These are phyloP conservation scores for Dactylellina leptospora DNA, from an alignment of 2,329 filamentous ascomycete genomes.

Conservation along the genomic window DNA sequence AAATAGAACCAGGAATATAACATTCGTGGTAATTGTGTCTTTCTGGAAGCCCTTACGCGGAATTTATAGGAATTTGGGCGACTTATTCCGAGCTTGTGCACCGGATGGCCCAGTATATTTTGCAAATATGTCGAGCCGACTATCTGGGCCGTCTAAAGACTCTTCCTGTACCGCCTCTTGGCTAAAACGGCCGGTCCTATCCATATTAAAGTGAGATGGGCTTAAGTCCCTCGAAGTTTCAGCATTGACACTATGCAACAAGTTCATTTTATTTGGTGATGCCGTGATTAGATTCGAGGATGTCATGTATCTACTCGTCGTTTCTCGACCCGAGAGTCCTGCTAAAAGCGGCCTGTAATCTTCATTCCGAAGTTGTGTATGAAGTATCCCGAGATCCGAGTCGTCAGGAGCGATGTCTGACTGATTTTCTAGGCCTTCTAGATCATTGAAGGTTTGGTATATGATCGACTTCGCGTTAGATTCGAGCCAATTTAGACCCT, in stretches of 20 bases:
- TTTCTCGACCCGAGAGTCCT: not conserved
- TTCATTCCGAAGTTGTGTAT: not conserved
- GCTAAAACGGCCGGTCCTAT: not conserved
- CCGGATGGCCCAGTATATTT: constrained; percentile 3
- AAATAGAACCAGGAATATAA: no score
- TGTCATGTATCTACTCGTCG: constrained; percentile 2
- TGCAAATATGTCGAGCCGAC: not conserved
- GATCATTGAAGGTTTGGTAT: not conserved
- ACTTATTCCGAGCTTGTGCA: not conserved
- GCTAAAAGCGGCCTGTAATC: not conserved
- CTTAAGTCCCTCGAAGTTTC: not conserved
- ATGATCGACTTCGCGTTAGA: not conserved
- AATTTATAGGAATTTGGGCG: no score
- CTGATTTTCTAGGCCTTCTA: not conserved
- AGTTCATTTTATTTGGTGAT: not conserved
- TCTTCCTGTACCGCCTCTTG: not conserved
- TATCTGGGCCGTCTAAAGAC: not conserved
- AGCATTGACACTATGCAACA: not conserved
- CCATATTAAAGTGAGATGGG: not conserved
- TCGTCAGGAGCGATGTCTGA: constrained; percentile 2
- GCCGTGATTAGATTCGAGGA: constrained; percentile 3
- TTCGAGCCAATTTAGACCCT: not conserved
- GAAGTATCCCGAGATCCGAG: not conserved
- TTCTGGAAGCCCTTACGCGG: no score
- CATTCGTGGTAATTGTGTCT: no score